Percentiles rank a stretch among this genome's conserved stretches.
Conservation (phyloP, 768 basidiomycete species). For the Mycena vulgaris region DNA sequence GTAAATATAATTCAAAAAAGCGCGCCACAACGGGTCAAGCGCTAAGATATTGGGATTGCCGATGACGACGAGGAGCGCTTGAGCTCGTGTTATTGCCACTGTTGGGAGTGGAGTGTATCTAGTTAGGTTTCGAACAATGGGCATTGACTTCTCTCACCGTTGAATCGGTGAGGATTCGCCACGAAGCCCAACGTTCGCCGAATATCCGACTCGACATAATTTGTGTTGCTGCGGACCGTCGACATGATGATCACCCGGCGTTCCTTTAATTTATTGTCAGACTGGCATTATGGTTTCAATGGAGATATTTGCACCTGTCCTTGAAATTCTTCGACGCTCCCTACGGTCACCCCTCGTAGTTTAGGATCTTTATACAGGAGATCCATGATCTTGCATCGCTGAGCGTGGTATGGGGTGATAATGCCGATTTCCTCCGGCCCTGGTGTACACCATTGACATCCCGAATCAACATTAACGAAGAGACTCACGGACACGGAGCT, state of each 20-base stretch:
- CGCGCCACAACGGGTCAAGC: slow-evolving; percentile 75
- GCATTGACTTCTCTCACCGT: slow-evolving; percentile 61
- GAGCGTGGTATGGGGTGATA: slow-evolving; percentile 80
- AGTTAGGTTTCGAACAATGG: not conserved
- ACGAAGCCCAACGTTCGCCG: slow-evolving; percentile 73
- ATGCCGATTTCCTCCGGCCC: slow-evolving; percentile 72
- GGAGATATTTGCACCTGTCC: slow-evolving; percentile 63
- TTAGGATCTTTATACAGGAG: slow-evolving; percentile 49
- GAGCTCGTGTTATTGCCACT: slow-evolving; percentile 76
- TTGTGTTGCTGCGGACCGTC: slow-evolving; percentile 68
- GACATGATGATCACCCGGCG: slow-evolving; percentile 71
- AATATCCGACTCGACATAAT: slow-evolving; percentile 66
- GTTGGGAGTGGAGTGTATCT: not conserved
- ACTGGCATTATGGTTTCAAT: slow-evolving; percentile 53
- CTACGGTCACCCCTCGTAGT: slow-evolving; percentile 67
- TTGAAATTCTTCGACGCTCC: slow-evolving; percentile 80
- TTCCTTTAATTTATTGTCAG: slow-evolving; percentile 58
- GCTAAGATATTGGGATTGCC: slow-evolving; percentile 73
- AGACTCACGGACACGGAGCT: slow-evolving; percentile 59
- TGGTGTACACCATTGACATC: slow-evolving; percentile 36
- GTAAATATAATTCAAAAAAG: slow-evolving; percentile 73
- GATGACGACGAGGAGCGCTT: slow-evolving; percentile 71
- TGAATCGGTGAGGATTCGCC: slow-evolving; percentile 68
- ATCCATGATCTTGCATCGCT: slow-evolving; percentile 66
- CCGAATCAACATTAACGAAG: slow-evolving; percentile 40